Base-by-base conservation (phyloP, 192 early-diverging fungal genomes). In the Backusella mclennaniae region DNA sequence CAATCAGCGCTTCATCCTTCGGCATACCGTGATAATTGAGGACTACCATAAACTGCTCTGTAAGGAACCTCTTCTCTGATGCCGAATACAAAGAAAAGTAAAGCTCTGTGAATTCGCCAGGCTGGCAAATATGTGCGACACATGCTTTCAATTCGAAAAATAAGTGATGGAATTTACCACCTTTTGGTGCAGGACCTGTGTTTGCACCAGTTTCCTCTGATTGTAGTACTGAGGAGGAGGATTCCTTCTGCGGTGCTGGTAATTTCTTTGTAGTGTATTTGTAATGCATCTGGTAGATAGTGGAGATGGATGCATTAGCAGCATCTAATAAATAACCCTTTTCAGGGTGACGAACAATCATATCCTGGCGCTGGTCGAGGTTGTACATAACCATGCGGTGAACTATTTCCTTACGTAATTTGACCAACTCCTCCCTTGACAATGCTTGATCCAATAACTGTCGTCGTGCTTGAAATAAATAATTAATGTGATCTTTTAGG, bases 321-420 rank as follows among this genome's bases (percentile, higher is more conserved):
- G 87, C 82, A 44, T 89, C 88, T 11, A 90, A 39, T 19, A 92
- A 59, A 76, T 84, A 84, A 21, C 90, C 90, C 73, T 82, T 84
- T 39, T 87, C 86, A 1, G 85, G 86, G 79, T 93, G 83, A 7
- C 92, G 80, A n/a, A 93, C 79, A 36, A 92, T 85, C 41, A 89
- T 80, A 67, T 89, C 87, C 17, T 82, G 69, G 35, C 84, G 77
- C 36, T 92, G 91, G 2, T 84, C 46, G 33, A 82, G 42, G 73
- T 92, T 90, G 8, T 88, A 85, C 17, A 80, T 78, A 35, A 90
- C 88, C 75, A 93, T 83, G 21, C 79, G 78, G 31, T 83, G 79
- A 21, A 91, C 84, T 11, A 93, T 79, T 69, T 82, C 81, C 38
- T 79, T 87, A 15, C 89, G 72, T 49, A 92, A 73, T 39, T 84